Evolutionary conservation across 331 rosid species (phyloP).

Genomic region (Malus hybrid): DNA sequence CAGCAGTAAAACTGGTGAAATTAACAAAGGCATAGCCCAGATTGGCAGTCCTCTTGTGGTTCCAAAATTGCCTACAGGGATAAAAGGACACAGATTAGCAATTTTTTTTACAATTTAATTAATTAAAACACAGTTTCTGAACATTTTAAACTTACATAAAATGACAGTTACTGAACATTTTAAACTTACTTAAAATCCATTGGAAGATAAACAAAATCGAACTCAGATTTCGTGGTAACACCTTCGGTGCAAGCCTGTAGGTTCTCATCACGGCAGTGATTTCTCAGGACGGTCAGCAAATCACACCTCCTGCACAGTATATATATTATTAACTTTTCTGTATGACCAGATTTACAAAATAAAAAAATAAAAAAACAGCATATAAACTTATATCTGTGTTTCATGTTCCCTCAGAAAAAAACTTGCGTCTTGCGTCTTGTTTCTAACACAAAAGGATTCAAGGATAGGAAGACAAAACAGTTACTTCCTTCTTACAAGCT

Average conservation of each 20-base stretch:
- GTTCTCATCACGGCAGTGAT: conserved; percentile 32
- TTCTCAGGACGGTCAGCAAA: conserved; percentile 23
- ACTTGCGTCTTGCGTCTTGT: background rate
- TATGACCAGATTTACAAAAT: no score
- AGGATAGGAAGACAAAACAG: background rate
- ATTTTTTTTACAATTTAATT: no score
- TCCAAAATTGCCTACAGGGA: conserved; percentile 16
- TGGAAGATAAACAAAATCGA: conserved; percentile 51
- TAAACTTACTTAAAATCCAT: conserved; percentile 41
- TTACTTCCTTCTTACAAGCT: background rate
- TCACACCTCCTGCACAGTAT: conserved; percentile 22
- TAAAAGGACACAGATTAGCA: background rate
- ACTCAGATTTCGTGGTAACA: conserved; percentile 16
- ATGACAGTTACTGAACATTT: no score
- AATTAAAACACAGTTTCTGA: background rate
- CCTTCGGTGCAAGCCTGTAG: background rate
- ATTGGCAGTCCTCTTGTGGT: conserved; percentile 1
- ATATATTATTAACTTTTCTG: background rate
- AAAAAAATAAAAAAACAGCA: no score
- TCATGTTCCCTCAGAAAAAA: background rate
- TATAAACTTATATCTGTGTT: no score
- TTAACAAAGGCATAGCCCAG: conserved; percentile 29
- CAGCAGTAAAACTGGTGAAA: background rate
- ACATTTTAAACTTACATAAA: background rate
- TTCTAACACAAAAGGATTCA: no score